Percentiles rank a stretch among this genome's conserved stretches.
Conservation (phyloP, 306 rosid genomes). For the Cucumis melo region DNA sequence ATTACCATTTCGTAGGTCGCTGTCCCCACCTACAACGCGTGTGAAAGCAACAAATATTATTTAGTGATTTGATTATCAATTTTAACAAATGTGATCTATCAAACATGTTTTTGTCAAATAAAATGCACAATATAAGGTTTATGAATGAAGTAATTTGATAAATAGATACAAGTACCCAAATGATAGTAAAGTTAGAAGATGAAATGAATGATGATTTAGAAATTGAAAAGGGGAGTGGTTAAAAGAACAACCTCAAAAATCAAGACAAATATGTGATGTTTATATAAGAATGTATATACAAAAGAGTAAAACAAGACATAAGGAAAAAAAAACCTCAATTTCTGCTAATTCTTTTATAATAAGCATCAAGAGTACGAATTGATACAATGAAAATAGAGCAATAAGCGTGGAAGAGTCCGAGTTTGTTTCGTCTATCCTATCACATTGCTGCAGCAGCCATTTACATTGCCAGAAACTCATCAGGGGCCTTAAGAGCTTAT, state of each 20-base stretch:
- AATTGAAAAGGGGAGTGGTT: neutral
- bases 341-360: conserved; percentile 19
- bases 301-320: neutral
- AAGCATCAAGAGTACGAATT: conserved; percentile 27
- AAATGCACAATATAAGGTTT: neutral
- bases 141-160: neutral
- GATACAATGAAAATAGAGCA: conserved; percentile 36
- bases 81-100: neutral
- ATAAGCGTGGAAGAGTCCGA: conserved; percentile 24
- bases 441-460: conserved; percentile 31
- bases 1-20: no score
- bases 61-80: neutral
- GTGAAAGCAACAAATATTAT: neutral
- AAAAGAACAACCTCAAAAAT: neutral
- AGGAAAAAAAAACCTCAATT: neutral
- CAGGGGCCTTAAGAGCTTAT: conserved; percentile 7
- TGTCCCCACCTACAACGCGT: no score
- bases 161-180: neutral
- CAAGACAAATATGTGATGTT: neutral
- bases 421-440: conserved; percentile 12
- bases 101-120: neutral
- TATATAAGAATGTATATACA: neutral
- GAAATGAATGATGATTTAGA: neutral
- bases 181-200: neutral
- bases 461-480: conserved; percentile 41